These are phyloP conservation scores for Biscogniauxia marginata DNA, from an alignment of 2,329 filamentous ascomycete genomes.

Conservation along the genomic window DNA sequence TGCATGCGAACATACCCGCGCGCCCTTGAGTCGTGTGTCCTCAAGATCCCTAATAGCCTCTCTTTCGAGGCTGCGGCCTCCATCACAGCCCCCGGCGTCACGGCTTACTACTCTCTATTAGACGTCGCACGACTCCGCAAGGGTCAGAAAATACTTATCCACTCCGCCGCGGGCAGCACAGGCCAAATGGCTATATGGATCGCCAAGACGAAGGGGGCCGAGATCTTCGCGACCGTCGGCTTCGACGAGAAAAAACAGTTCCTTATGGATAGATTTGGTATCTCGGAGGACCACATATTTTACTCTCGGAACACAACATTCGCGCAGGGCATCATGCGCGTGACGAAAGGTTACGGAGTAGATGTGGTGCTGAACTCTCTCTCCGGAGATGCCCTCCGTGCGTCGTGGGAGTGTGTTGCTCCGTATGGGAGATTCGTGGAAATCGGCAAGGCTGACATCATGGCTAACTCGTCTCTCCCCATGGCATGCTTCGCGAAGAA, in stretches of 20 bases:
- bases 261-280: conserved; percentile 29
- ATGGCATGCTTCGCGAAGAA: conserved; percentile 38
- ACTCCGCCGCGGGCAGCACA: conserved; percentile 21
- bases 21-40: conserved; percentile 4
- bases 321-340: conserved; percentile 26
- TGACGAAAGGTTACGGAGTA: conserved; percentile 32
- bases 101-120: conserved; percentile 29
- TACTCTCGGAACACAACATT: conserved; percentile 32
- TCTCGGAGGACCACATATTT: conserved; percentile 34
- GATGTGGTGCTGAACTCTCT: conserved; percentile 35
- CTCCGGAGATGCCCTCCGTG: conserved; percentile 30
- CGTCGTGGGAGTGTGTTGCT: conserved; percentile 37
- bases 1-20: conserved; percentile 23
- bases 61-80: conserved; percentile 15
- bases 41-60: conserved; percentile 12
- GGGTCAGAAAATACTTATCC: conserved; percentile 25
- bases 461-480: conserved; percentile 35
- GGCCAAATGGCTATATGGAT: conserved; percentile 23
- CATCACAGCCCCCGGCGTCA: conserved; percentile 18
- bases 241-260: conserved; percentile 32
- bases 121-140: conserved; percentile 25
- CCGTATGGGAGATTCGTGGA: conserved; percentile 37
- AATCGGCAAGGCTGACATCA: conserved; percentile 36
- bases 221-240: conserved; percentile 35
- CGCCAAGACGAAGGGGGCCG: conserved; percentile 16